These are phyloP conservation scores for Lithospermum erythrorhizon DNA, from an alignment of 257 asterid genomes.

Conservation along the genomic window DNA sequence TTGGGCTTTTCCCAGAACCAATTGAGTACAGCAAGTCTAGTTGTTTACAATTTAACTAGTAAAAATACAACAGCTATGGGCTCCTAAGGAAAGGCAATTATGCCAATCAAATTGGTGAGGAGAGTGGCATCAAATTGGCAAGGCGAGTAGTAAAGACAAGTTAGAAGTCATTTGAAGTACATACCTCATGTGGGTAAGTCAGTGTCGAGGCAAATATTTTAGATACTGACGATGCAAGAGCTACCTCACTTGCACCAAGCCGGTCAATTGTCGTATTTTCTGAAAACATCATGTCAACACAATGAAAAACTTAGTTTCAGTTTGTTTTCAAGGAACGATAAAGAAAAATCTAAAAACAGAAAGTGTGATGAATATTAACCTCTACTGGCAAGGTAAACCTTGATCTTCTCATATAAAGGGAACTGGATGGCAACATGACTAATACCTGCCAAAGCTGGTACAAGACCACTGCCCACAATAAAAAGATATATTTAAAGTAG, in stretches of 20 bases:
- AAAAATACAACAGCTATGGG: no score
- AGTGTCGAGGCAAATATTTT: constrained; percentile 75
- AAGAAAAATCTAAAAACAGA: no score
- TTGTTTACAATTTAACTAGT: no score
- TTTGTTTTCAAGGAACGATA: no score
- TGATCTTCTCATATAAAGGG: constrained; percentile 85
- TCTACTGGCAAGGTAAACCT: constrained; percentile 63
- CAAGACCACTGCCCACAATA: constrained; percentile 86
- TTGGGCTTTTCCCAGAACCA: no score
- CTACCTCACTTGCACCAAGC: constrained; percentile 59
- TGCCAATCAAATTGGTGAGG: no score
- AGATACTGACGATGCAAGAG: constrained; percentile 73
- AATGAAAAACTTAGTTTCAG: not conserved
- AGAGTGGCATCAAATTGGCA: no score
- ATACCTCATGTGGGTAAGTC: constrained; percentile 97
- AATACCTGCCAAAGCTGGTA: constrained; percentile 90
- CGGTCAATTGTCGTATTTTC: constrained; percentile 46
- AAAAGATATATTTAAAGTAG: constrained; percentile 17
- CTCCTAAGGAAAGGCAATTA: no score
- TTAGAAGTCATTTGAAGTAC: no score
- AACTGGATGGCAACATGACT: constrained; percentile 95
- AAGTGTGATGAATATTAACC: not conserved
- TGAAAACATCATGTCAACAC: constrained; percentile 13
- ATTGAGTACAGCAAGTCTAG: no score
- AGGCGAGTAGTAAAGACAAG: no score